Base-by-base conservation (phyloP, 352 stramenopile genomes). In the Phytophthora pseudosyringae region DNA sequence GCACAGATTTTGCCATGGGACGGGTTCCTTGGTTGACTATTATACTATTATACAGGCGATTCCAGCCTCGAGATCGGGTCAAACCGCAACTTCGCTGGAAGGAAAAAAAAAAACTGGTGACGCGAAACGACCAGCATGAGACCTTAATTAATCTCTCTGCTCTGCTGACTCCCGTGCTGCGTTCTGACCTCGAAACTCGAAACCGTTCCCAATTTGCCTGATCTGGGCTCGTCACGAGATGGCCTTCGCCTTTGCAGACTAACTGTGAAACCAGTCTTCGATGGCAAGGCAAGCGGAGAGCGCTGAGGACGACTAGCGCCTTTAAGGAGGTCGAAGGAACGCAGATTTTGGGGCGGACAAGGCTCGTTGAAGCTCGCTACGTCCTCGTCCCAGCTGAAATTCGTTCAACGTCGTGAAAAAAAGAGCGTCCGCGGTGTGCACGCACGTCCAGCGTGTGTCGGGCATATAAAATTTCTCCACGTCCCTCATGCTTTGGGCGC, bases 401-500 rank as follows among this genome's bases (percentile, higher is more conserved):
- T 60, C 36, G 11, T 29, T 51, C 7, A 26, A 16, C 38, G 8
- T 44, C 28, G 45, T 29, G 8, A 33, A 33, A 45, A 28, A 11
- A 21, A 9, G n/a, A 50, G 15, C 11, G 25, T 50, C 13, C 26
- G 21, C 15, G 6, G 21, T 10, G 21, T 10, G 25, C 21, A 21
- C 21, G 21, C 21, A 47, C 41, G 49, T 47, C 43, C 40, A 61
- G 41, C 53, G 39, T 39, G 40, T 33, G 35, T 13, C 31, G 5
- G 40, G 16, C 31, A 48, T 56, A 12, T 53, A 29, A 38, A 26
- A 10, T 59, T 75, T 64, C 21, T 8, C 53, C n/a, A 28, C 18
- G 18, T 29, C 7, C 21, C 13, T 38, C 7, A 80, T 80, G 72
- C 39, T 73, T 45, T 80, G 68, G 72, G 59, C 64, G 0, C 25